Evolutionary conservation across 2,329 filamentous ascomycete genomes (phyloP), one percentile per base, ranked within the genome.

Genomic region (Colletotrichum lupini): DNA sequence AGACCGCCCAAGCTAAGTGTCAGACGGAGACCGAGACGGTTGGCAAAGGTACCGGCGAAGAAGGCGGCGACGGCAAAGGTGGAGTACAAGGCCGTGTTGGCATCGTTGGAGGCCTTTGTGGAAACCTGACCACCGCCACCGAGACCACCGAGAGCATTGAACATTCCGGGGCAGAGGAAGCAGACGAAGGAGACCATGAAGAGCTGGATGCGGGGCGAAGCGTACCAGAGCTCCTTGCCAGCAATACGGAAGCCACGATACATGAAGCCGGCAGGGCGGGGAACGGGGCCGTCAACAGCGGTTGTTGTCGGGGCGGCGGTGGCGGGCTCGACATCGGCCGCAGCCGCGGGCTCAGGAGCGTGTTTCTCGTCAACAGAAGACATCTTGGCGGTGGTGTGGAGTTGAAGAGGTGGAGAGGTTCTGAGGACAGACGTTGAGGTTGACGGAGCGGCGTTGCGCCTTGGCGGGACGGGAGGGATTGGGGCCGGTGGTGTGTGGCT

Each of bases 31-130:
- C 94, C 94, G 67, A 95, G 86, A 75, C 89, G 90, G 85, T 97
- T 97, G 83, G 92, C 92, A 78, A 95, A 89, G 65, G 93, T 95
- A 68, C 93, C 93, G 76, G 93, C 92, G 79, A 93, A 89, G 83
- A 94, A 90, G 75, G 90, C 92, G 52, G 91, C 87, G 62, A 91
- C 85, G 57, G 90, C 90, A 80, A 95, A 94, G 46, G 92, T 93
- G 75, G 90, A 91, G 84, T 95, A 94, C 63, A 95, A 83, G 26
- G 92, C 93, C 5, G 90, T 91, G 80, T 90, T 92, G 78, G 92
- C 90, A 77, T 92, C 88, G 80, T 93, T 92, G 87, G 82, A 80
- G 62, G 85, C 91, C 28, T 85, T 87, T 9, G 83, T 75, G 78
- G 91, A 84, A 74, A 90, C 80, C 76, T 89, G 88, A 70, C 91